These are phyloP conservation scores for Penicillium freii DNA, from an alignment of 2,329 filamentous ascomycete genomes.

Conservation along the genomic window DNA sequence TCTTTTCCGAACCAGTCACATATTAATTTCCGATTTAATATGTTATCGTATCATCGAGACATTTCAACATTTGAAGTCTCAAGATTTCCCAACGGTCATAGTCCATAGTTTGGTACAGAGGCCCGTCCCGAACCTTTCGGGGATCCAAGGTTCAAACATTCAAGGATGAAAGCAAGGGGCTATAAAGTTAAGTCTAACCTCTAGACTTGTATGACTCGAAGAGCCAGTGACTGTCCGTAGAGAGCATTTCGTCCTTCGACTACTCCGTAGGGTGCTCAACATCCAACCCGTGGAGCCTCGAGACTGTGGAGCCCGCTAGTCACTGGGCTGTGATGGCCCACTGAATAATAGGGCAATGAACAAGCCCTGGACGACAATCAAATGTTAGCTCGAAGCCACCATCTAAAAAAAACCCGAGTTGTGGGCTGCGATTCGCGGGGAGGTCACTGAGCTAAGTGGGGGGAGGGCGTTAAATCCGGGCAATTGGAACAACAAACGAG, in stretches of 20 bases:
- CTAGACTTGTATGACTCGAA: neutral
- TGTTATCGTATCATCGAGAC: neutral
- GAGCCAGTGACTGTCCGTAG: neutral
- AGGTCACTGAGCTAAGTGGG: slow-evolving; percentile 12
- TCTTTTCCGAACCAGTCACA: neutral
- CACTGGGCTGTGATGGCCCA: slow-evolving; percentile 19
- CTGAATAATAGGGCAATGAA: slow-evolving; percentile 13
- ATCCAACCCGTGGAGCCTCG: neutral
- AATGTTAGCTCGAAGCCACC: slow-evolving; percentile 13
- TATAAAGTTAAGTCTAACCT: neutral
- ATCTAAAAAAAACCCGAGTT: slow-evolving; percentile 8
- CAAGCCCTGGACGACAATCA: slow-evolving; percentile 8
- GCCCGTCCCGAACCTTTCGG: slow-evolving; percentile 29
- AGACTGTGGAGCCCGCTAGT: slow-evolving; percentile 10
- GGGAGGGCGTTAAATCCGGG: slow-evolving; percentile 18
- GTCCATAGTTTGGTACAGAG: slow-evolving; percentile 30
- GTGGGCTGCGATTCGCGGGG: slow-evolving; percentile 15
- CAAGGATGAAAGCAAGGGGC: neutral
- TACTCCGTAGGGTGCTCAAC: neutral
- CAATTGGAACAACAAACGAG: slow-evolving; percentile 9
- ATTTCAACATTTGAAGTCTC: neutral
- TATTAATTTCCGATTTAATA: neutral
- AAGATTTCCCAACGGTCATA: slow-evolving; percentile 13
- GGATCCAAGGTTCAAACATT: neutral
- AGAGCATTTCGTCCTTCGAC: neutral